Percentiles rank a stretch among this genome's conserved stretches.
Conservation (phyloP, 352 stramenopile genomes). For the Blastocystis sp. region DNA sequence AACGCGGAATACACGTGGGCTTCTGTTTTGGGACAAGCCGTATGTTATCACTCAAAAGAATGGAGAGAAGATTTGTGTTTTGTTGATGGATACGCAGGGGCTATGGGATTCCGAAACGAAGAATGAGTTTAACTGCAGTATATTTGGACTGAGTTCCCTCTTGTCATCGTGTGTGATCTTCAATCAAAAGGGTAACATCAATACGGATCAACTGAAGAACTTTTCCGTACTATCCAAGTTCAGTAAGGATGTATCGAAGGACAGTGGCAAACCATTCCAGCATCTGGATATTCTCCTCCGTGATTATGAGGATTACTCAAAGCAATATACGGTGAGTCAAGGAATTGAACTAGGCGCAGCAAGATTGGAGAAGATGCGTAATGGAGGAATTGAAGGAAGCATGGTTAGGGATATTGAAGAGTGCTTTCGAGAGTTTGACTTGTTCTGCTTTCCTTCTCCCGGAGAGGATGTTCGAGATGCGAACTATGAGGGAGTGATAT, state of each 20-base stretch:
- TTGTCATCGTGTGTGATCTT: not conserved
- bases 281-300: not conserved
- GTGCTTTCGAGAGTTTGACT: not conserved
- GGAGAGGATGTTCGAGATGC: not conserved
- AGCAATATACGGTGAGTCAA: not conserved
- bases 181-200: not conserved
- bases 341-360: not conserved
- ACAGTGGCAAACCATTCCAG: not conserved
- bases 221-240: not conserved
- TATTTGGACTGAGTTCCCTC: not conserved
- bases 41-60: not conserved
- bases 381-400: not conserved
- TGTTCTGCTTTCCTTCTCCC: not conserved
- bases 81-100: not conserved
- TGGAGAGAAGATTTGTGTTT: not conserved
- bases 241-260: not conserved
- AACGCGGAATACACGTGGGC: not conserved
- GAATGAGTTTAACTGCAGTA: not conserved
- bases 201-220: not conserved
- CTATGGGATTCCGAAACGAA: not conserved
- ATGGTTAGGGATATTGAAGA: not conserved
- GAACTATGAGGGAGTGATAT: not conserved
- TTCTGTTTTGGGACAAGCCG: not conserved
- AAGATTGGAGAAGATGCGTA: not conserved
- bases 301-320: not conserved